Base-by-base conservation (phyloP, 1,139 yeast genomes). In the Yamadazyma blattariae region DNA sequence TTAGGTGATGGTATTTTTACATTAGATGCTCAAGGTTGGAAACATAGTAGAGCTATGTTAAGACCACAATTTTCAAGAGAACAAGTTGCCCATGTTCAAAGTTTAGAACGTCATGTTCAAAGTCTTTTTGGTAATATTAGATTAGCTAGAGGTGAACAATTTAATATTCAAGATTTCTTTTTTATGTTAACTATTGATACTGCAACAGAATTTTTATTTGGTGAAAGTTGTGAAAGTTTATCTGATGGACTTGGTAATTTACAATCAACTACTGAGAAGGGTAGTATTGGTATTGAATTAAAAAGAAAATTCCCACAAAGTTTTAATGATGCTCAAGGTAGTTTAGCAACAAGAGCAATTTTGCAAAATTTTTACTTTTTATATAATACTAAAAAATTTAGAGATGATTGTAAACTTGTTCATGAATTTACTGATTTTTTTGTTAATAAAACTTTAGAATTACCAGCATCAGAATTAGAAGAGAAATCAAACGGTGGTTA, bases 1-100 rank as follows among this genome's bases (percentile, higher is more conserved):
- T 56, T 76, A 29, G 82, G 82, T 5, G 71, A 72, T 37, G 82
- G 82, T 3, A 75, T 77, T 38, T 77, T 77, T 56, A 73, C 80
- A 1, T 59, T 71, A 21, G 77, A 73, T 38, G 77, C 77, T 9
- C 65, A 59, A 24, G 75, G 72, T 3, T 77, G 82, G 82, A 71
- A 73, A 46, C 77, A 71, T 48, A 67, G 79, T 12, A 56, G 82
- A 30, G 69, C 77, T 2, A 56, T 76, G 71, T 63, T 77, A 45
- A 61, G 81, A 37, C 82, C 82, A 1, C 80, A 74, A 51, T 77
- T 77, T 53, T 61, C 73, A 15, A 60, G 77, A 37, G 78, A 73
- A 44, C 78, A 74, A 49, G 65, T 77, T 27, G 64, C 72, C n/a
- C 79, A 73, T 42, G 64, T 76, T 28, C 55, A 58, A 34, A 36